These are phyloP conservation scores for Linaria vulgaris DNA, from an alignment of 257 asterid genomes.

Conservation along the genomic window DNA sequence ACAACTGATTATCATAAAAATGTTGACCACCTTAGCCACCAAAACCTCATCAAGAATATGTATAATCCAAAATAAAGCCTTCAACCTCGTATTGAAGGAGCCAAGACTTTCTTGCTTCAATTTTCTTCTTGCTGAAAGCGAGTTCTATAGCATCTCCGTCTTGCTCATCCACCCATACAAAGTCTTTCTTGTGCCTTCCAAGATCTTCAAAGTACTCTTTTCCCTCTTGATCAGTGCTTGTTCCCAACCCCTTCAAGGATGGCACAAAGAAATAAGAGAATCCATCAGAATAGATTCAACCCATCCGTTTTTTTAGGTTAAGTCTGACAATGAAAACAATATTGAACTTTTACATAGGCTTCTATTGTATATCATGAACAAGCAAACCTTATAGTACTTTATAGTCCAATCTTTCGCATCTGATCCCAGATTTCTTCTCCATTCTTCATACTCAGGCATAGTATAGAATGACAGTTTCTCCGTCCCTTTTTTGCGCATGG, in stretches of 20 bases:
- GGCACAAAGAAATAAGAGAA: conserved; percentile 9
- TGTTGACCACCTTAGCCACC: not conserved
- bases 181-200: conserved; percentile 82
- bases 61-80: not conserved
- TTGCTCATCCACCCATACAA: conserved; percentile 70
- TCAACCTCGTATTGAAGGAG: conserved; percentile 90
- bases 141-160: conserved; percentile 97
- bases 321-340: not conserved
- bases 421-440: conserved; percentile 66
- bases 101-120: conserved; percentile 95
- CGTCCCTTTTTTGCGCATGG: conserved; percentile 52
- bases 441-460: conserved; percentile 90
- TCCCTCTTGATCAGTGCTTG: conserved; percentile 88
- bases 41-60: not conserved
- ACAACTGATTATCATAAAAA: not conserved
- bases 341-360: not conserved
- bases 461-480: conserved; percentile 61
- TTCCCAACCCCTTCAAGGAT: conserved; percentile 89
- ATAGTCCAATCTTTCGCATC: conserved; percentile 78
- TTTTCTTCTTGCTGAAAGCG: conserved; percentile 97
- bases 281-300: not conserved
- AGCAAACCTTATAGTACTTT: conserved; percentile 90
- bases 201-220: conserved; percentile 87
- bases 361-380: conserved; percentile 3
- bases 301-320: conserved; percentile 7